Evolutionary conservation across 2,329 filamentous ascomycete species (phyloP).

Genomic region (Colletotrichum melonis): DNA sequence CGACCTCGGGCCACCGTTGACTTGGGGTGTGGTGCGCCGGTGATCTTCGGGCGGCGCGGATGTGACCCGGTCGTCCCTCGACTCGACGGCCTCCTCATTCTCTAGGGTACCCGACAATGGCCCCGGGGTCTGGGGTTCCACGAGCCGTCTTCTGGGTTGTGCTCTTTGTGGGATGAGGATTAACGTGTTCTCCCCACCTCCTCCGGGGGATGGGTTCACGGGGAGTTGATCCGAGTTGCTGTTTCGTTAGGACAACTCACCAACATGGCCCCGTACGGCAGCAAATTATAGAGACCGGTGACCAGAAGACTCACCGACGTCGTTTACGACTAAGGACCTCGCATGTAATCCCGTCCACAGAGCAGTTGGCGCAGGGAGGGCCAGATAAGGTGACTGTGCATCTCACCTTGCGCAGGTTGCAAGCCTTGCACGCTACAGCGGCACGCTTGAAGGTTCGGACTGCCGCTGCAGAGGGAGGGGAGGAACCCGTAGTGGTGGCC

Average conservation of each 20-base stretch:
- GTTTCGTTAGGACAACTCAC: neutral
- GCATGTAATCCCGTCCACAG: constrained; percentile 37
- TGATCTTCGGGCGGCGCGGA: constrained; percentile 15
- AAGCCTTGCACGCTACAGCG: constrained; percentile 39
- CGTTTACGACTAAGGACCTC: constrained; percentile 33
- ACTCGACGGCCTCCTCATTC: neutral
- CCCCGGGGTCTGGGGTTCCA: constrained; percentile 1
- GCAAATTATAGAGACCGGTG: no score
- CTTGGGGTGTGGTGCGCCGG: neutral
- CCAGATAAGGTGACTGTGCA: constrained; percentile 39
- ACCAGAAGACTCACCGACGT: constrained; percentile 5
- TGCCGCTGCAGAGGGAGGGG: neutral
- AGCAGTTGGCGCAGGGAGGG: constrained; percentile 39
- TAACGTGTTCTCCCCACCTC: constrained; percentile 11
- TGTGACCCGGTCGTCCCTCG: neutral
- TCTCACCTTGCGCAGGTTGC: constrained; percentile 39
- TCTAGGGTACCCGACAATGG: neutral
- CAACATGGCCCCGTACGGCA: no score
- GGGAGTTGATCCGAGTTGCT: constrained; percentile 27
- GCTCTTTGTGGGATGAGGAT: constrained; percentile 15
- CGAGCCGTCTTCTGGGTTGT: constrained; percentile 4
- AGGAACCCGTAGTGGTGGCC: neutral
- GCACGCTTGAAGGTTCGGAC: constrained; percentile 23
- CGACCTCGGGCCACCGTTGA: neutral
- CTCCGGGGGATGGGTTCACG: neutral